A percentile compares a stretch with the other conserved stretches of the same genome.
Evolutionary conservation across 2,329 filamentous ascomycete genomes (phyloP).

Genomic region (Fusarium buxicola): DNA sequence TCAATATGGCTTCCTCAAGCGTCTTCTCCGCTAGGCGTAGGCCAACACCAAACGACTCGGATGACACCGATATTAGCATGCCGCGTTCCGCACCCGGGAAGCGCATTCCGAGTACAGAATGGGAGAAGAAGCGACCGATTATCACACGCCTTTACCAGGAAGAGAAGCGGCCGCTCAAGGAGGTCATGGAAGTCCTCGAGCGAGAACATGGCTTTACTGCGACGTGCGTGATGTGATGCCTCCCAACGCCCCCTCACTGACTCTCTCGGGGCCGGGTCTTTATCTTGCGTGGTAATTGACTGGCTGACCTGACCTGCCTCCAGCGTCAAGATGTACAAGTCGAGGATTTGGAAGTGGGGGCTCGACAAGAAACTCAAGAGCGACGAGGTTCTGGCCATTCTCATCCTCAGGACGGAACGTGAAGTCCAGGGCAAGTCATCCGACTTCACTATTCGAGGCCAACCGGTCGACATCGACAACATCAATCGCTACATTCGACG

Average conservation of each 20-base stretch:
- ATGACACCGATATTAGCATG: constrained; percentile 47
- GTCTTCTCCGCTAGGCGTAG: constrained; percentile 42
- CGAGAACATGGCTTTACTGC: constrained; percentile 53
- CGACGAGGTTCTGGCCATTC: constrained; percentile 54
- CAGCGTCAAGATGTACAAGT: constrained; percentile 59
- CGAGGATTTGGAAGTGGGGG: constrained; percentile 56
- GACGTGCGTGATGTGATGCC: constrained; percentile 51
- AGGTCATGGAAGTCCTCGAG: constrained; percentile 55
- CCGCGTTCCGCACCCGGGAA: constrained; percentile 44
- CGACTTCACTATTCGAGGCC: constrained; percentile 54
- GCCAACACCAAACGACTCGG: constrained; percentile 43
- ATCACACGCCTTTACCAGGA: constrained; percentile 56
- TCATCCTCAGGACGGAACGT: constrained; percentile 53
- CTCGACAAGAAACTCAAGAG: constrained; percentile 57
- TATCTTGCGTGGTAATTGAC: neutral
- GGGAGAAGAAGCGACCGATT: constrained; percentile 51
- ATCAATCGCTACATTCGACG: constrained; percentile 56
- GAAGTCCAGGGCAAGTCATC: constrained; percentile 50
- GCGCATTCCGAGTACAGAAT: constrained; percentile 49
- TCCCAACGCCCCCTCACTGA: neutral
- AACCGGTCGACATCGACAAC: constrained; percentile 54
- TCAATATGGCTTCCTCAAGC: constrained; percentile 39
- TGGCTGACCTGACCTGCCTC: constrained; percentile 13
- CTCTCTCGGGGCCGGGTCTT: neutral
- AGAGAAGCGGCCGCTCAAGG: constrained; percentile 55